A percentile compares a stretch with the other conserved stretches of the same genome.
phyloP scores from a whole-genome alignment of 495 filamentous ascomycete species.

The Sabuloglossum arenarium region DNA sequence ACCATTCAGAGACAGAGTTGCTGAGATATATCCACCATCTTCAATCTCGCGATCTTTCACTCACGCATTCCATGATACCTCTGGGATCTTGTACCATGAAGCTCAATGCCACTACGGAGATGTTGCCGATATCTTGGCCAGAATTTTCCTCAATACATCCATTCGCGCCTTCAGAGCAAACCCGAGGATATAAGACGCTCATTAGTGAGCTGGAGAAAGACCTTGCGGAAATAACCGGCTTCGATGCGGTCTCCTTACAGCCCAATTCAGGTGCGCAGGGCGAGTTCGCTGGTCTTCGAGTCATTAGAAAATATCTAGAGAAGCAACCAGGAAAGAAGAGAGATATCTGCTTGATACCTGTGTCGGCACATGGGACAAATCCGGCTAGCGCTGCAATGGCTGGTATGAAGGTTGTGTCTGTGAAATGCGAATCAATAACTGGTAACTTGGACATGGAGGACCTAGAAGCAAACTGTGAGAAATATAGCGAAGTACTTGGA shows the following conservation, averaged over 20 bases:
- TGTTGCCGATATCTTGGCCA: constrained; percentile 71
- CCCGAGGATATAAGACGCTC: constrained; percentile 47
- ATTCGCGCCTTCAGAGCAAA: constrained; percentile 41
- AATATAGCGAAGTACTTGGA: constrained; percentile 66
- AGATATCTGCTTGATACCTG: constrained; percentile 89
- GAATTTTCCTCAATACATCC: constrained; percentile 81
- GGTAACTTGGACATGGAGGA: constrained; percentile 84
- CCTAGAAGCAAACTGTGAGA: constrained; percentile 69
- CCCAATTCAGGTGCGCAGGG: constrained; percentile 96
- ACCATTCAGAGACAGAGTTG: constrained; percentile 93
- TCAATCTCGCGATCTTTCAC: constrained; percentile 85
- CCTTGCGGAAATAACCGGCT: constrained; percentile 72
- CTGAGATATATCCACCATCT: constrained; percentile 88
- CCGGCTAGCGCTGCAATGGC: constrained; percentile 94
- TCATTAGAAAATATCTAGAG: constrained; percentile 77
- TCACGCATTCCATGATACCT: constrained; percentile 97
- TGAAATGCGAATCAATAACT: constrained; percentile 76
- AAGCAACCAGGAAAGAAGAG: constrained; percentile 40
- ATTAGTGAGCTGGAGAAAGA: constrained; percentile 55
- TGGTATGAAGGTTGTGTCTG: constrained; percentile 84
- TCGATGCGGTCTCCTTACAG: constrained; percentile 76
- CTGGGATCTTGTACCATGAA: constrained; percentile 99
- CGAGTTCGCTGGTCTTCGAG: constrained; percentile 83
- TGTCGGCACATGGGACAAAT: constrained; percentile 94
- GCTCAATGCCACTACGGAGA: constrained; percentile 88